Evolutionary conservation across 306 rosid genomes (phyloP), one percentile per base, ranked within the genome.

Genomic region (Trifolium dubium): DNA sequence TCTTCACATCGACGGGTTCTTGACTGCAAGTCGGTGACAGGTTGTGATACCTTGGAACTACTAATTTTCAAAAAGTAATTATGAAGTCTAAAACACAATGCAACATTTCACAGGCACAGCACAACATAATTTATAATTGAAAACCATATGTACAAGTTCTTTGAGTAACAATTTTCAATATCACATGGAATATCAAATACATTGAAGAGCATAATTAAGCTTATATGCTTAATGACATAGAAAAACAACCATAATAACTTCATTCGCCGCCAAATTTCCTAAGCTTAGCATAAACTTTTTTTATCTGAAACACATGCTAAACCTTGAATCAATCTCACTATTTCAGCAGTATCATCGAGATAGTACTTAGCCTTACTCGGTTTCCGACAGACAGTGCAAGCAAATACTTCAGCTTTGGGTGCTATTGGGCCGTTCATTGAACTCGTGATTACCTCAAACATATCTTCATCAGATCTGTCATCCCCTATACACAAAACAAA

Each of bases 401-500:
- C 83, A 8, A 83, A 83, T 1, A 83, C 86, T 23, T 83, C 86
- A 0, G 83, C 81, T 3, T 39, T 59, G 0, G 83, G 75, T 0
- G 71, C 49, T 6, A 73, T 72, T 8, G 74, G 79, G 60, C 75
- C 65, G 1, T 13, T 50, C 75, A 72, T 70, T 1, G 83, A 76
- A 13, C 83, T 69, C 11, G 64, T 56, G 35, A 83, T 78, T 8
- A 74, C 83, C 78, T 89, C 95, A 5, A 92, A 92, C 98, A 92
- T 90, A 69, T 92, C 98, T 80, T 92, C 98, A 1, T 90, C 97
- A 0, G 98, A 92, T 68, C 95, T 82, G 83, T 92, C 97, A 63
- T 92, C 98, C 49, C 98, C 98, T 47, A 92, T 90, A 46, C 98
- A 92, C 35, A 92, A 80, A 69, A 92, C 91, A 44, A 92, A 90